Percentiles rank a stretch among this genome's conserved stretches.
Conservation (phyloP, 139 green algal genomes). For the Ettlia oleoabundans region DNA sequence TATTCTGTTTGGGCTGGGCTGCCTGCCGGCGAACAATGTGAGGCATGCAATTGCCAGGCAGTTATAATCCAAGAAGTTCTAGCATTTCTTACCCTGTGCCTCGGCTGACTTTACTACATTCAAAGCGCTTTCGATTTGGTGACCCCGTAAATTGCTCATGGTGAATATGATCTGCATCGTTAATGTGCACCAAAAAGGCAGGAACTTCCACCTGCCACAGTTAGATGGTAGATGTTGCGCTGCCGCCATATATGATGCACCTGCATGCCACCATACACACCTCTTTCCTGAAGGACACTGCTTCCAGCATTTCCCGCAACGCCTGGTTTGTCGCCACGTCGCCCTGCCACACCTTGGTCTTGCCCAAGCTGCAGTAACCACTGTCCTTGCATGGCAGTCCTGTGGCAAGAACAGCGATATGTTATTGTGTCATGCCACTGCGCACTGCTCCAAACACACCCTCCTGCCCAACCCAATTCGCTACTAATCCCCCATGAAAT, state of each 20-base stretch:
- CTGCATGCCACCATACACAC: too few relatives aligned
- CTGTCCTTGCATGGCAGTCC: not conserved
- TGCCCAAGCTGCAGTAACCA: slow-evolving; percentile 3
- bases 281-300: slow-evolving; percentile 3
- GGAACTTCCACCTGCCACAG: not conserved
- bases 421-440: too few relatives aligned
- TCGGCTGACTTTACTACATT: not conserved
- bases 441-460: too few relatives aligned
- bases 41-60: too few relatives aligned
- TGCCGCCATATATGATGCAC: too few relatives aligned
- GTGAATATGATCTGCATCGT: not conserved
- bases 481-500: too few relatives aligned
- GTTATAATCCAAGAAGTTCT: not conserved
- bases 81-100: not conserved
- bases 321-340: not conserved
- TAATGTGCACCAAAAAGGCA: not conserved
- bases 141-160: not conserved
- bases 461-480: too few relatives aligned
- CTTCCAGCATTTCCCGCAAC: not conserved
- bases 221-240: too few relatives aligned
- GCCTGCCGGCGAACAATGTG: too few relatives aligned
- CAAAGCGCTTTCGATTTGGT: not conserved
- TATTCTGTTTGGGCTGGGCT: too few relatives aligned
- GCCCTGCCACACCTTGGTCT: not conserved
- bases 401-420: too few relatives aligned